Evolutionary conservation across 169 alveolate genomes (phyloP).

Genomic region (Plasmodium gallinaceum): DNA sequence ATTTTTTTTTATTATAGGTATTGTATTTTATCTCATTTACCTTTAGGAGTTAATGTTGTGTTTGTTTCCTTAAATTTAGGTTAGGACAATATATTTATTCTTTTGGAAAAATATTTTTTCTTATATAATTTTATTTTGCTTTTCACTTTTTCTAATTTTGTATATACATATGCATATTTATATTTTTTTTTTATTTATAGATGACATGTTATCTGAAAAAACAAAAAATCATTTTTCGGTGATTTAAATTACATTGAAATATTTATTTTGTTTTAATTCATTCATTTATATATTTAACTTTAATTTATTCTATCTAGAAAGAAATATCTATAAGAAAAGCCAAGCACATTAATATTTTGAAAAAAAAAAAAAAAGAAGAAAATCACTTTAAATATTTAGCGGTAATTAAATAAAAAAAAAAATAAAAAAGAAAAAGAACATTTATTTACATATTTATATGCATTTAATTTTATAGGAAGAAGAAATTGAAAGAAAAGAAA

Average conservation of each 20-base stretch:
- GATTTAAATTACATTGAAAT: neutral
- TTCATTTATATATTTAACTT: neutral
- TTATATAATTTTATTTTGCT: neutral
- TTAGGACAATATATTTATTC: neutral
- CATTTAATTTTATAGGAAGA: constrained; percentile 36
- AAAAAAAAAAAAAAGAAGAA: constrained; percentile 60
- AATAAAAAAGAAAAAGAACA: neutral
- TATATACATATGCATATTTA: neutral
- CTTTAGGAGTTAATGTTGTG: constrained; percentile 51
- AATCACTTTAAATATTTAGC: constrained; percentile 50
- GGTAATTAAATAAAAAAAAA: constrained; percentile 25
- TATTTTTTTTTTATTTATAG: constrained; percentile 5
- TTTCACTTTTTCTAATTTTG: neutral
- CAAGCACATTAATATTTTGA: constrained; percentile 32
- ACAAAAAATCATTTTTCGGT: constrained; percentile 61
- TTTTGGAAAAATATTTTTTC: neutral
- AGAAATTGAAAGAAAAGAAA: constrained; percentile 65
- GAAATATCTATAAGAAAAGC: constrained; percentile 53
- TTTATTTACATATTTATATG: neutral
- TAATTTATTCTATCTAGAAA: constrained; percentile 17
- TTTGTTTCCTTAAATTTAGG: constrained; percentile 57
- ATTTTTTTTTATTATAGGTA: constrained; percentile 10
- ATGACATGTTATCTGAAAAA: constrained; percentile 39
- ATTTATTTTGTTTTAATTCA: neutral
- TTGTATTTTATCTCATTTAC: constrained; percentile 36